These are phyloP conservation scores for Tuber microsphaerosporum DNA, from an alignment of 495 filamentous ascomycete species.

Conservation along the genomic window DNA sequence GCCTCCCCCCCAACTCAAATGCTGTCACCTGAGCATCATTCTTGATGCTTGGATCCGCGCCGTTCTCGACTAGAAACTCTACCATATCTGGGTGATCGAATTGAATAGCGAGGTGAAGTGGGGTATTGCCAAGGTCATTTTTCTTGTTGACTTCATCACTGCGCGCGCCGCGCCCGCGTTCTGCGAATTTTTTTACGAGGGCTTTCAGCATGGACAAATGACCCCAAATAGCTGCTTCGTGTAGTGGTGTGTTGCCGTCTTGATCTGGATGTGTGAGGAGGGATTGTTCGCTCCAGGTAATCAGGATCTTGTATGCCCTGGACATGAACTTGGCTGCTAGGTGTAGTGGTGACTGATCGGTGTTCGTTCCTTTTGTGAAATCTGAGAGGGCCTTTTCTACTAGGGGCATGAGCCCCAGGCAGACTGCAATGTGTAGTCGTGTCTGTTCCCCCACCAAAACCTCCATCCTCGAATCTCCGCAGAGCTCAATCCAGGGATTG, in stretches of 20 bases:
- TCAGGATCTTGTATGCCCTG: background rate
- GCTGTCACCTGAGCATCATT: constrained; percentile 20
- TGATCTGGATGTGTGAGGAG: background rate
- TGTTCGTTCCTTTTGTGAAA: too few relatives aligned
- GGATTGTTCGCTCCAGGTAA: background rate
- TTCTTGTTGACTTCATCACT: background rate
- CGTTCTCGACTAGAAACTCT: background rate
- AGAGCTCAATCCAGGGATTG: background rate
- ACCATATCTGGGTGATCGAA: background rate
- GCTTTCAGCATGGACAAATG: background rate
- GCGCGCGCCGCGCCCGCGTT: too few relatives aligned
- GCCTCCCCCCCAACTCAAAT: constrained; percentile 59
- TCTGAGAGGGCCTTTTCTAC: background rate
- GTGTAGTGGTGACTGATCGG: background rate
- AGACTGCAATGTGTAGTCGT: background rate
- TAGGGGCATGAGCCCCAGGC: background rate
- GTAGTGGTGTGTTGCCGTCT: background rate
- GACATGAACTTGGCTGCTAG: background rate
- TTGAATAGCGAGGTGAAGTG: background rate
- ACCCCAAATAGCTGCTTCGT: background rate
- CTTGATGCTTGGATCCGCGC: constrained; percentile 2
- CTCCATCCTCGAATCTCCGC: too few relatives aligned
- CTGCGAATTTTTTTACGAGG: background rate
- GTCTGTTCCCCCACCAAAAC: too few relatives aligned
- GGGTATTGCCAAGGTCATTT: background rate